Evolutionary conservation across 1,284 basidiomycete genomes (phyloP), one percentile per base, ranked within the genome.

Genomic region (Prillingera fragicola): DNA sequence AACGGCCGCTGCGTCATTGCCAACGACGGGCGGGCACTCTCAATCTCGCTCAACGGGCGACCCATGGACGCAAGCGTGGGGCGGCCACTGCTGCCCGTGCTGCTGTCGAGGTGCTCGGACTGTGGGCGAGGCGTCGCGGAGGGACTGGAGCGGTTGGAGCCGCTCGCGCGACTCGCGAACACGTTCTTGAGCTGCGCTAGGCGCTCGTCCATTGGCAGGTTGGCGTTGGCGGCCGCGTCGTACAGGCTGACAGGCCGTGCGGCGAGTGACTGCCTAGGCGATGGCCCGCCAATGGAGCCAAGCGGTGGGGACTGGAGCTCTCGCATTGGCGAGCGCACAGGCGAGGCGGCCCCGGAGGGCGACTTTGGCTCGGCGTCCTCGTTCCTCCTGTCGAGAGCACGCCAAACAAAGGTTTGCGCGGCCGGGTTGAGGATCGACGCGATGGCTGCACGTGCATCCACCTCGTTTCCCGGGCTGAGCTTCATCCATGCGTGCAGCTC

Each of bases 401-500:
- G 52, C 41, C 60, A 52, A 5, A 67, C 62, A 44, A 63, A 69
- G 9, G 56, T 58, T 43, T 62, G 62, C 24, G 63, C 65, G 14
- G 62, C 56, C 1, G 54, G 54, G 19, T 59, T 59, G 14, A 66
- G 38, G 18, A 58, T 59, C n/a, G 55, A 43, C 8, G 50, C 48
- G 19, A 69, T 60, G 5, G 60, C 63, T 5, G 52, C 83, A 56
- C 91, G 87, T 14, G 96, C 87, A 46, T 84, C 83, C 5, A 79
- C 74, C 60, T 83, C 80, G 66, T 92, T 91, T 55, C 89, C 84
- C 0, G 92, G 94, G 62, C 96, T 82, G 23, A 82, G 82, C 70
- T 94, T 94, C 59, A 95, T 74, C 75, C 92, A 97, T 34, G 91
- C 84, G 65, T 97, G 90, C 31, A 99, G 74, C 57, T 92, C 89